A percentile compares a stretch with the other conserved stretches of the same genome.
Evolutionary conservation across 1,284 basidiomycete genomes (phyloP).

Genomic region (Microbotryum scabiosae): DNA sequence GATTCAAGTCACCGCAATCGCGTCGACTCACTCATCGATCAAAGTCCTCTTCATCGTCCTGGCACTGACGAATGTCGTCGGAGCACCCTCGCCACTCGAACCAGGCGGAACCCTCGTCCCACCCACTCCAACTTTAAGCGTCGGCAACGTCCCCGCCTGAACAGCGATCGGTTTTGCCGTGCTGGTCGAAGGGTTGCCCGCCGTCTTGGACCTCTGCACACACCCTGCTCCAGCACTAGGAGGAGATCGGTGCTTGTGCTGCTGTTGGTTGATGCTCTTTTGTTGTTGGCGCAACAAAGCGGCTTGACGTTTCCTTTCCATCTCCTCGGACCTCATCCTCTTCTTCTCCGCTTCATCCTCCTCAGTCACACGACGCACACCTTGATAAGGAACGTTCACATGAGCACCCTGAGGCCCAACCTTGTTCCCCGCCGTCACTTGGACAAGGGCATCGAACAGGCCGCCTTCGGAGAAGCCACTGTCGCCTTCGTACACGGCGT

Average conservation of each 20-base stretch:
- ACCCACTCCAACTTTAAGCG: slow-evolving; percentile 18
- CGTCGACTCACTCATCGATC: too few relatives aligned
- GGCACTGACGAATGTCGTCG: too few relatives aligned
- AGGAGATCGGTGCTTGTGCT: neutral
- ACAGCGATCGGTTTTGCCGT: neutral
- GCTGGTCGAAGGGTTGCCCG: slow-evolving; percentile 9
- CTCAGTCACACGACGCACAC: neutral
- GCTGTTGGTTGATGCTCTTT: neutral
- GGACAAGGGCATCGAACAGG: too few relatives aligned
- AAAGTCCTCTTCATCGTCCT: too few relatives aligned
- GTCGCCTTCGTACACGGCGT: neutral
- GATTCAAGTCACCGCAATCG: too few relatives aligned
- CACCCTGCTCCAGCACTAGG: neutral
- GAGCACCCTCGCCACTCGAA: too few relatives aligned
- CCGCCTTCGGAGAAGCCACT: slow-evolving; percentile 1
- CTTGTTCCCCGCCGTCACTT: too few relatives aligned
- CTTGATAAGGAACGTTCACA: neutral
- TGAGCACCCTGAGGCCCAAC: too few relatives aligned
- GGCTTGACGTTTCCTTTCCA: neutral
- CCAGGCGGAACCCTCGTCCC: slow-evolving; percentile 3
- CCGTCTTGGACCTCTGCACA: neutral
- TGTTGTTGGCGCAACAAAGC: neutral
- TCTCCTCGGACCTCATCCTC: too few relatives aligned
- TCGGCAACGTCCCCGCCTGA: neutral
- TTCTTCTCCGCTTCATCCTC: neutral